Base-by-base conservation (phyloP, 2,329 filamentous ascomycete genomes). In the Xylaria sp. region DNA sequence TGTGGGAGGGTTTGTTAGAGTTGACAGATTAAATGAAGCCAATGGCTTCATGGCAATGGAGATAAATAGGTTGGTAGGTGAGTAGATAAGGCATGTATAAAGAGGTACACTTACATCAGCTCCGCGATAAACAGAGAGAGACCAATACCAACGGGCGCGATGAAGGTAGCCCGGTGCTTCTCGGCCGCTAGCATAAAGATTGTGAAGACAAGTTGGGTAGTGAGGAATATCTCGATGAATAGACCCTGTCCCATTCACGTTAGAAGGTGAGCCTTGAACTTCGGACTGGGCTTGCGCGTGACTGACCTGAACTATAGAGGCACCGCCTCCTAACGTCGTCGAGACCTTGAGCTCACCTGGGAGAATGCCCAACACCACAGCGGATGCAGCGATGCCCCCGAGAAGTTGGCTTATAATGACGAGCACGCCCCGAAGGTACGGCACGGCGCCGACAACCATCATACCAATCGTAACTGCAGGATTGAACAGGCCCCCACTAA, bases 121-220 rank as follows among this genome's bases (percentile, higher is more conserved):
- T 76, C 66, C 37, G 75, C 74, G 28, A 91, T 83, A 74, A 91
- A 91, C 25, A 91, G 82, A 0, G 88, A 80, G 3, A 90, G 77
- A 0, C 89, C 90, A 70, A 91, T 90, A 1, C 88, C 88, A 1
- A 91, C 79, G 0, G 89, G 89, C 0, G 88, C 89, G 3, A 91
- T 80, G 75, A 84, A 90, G 0, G 88, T 91, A 0, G 84, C 86
- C 68, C 87, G 87, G 76, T 90, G 88, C 76, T 91, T 90, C 72
- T 90, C 87, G 6, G 84, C 85, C 0, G 87, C 88, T 44, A 90
- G 79, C 87, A 90, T 89, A 75, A 87, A 84, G 61, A 88, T 84
- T 3, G 86, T 84, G 46, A 88, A 81, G 15, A 87, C 82, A 8
- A 88, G 78, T 75, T 87, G 82, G 0, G 84, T 81, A 1, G 86